Evolutionary conservation across 2,329 filamentous ascomycete species (phyloP).

Genomic region (Diplocarpon mali): DNA sequence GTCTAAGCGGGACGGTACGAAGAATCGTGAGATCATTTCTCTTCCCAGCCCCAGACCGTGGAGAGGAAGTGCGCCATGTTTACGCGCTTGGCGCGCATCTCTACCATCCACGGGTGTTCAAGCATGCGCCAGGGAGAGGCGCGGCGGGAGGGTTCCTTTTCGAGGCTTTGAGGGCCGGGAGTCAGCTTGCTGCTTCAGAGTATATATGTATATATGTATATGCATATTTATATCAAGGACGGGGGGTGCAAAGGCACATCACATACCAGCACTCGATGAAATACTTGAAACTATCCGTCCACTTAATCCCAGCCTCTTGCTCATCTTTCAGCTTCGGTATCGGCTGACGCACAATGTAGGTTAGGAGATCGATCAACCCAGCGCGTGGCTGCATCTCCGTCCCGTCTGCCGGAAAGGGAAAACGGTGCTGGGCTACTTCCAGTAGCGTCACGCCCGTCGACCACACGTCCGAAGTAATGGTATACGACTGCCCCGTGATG

Average conservation of each 20-base stretch:
- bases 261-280: slow-evolving; percentile 98
- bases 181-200: not conserved
- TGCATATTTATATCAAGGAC: too few species aligned
- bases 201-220: too few species aligned
- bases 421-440: slow-evolving; percentile 98
- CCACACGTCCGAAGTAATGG: slow-evolving; percentile 98
- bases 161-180: slow-evolving; percentile 49
- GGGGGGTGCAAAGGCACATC: slow-evolving; percentile 8
- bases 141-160: slow-evolving; percentile 79
- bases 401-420: slow-evolving; percentile 94
- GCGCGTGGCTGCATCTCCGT: slow-evolving; percentile 91
- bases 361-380: slow-evolving; percentile 86
- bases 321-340: slow-evolving; percentile 96
- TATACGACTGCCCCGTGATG: slow-evolving; percentile 95
- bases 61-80: slow-evolving; percentile 93
- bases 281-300: slow-evolving; percentile 97
- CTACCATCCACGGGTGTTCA: slow-evolving; percentile 96
- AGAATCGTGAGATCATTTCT: slow-evolving; percentile 4
- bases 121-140: slow-evolving; percentile 98
- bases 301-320: slow-evolving; percentile 76
- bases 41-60: slow-evolving; percentile 93
- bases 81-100: slow-evolving; percentile 91
- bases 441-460: slow-evolving; percentile 90
- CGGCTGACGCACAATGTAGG: slow-evolving; percentile 92
- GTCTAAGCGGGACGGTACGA: not conserved